Evolutionary conservation across 768 basidiomycete genomes (phyloP), one percentile per base, ranked within the genome.

Genomic region (Terana coerulea): DNA sequence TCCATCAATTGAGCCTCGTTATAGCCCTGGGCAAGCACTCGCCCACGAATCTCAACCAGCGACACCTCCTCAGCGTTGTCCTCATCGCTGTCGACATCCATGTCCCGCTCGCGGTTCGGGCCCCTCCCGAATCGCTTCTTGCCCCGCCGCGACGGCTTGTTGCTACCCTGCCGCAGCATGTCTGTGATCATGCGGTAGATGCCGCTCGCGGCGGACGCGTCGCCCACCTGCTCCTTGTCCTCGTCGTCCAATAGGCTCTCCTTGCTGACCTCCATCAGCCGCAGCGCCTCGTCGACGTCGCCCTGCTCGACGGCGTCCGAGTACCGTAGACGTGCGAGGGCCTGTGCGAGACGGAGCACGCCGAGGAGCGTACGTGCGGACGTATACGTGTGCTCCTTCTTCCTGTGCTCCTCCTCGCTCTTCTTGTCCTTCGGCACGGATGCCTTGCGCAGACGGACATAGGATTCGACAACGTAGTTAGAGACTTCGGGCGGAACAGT

Each of bases 231-330:
- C 29, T 83, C 86, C 37, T 77, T 76, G 36, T 87, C 86, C 17
- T 82, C 80, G 10, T 91, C 91, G 39, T 95, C 91, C 49, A 83
- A 76, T 59, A 99, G 72, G 62, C 86, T 91, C 63, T 91, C 88
- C 68, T 98, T 99, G 71, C 89, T 92, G 59, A 90, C 92, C 53
- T 94, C 92, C 95, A 99, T 98, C 54, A 99, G 73, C 33, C 97
- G 84, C 55, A 99, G 74, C 2, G 97, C 97, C 69, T 98, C 97
- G 63, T 98, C 94, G 11, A 99, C 94, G 64, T 99, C 97, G 33
- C 79, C 77, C 50, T 85, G 82, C 43, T 84, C 84, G 34, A 98
- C 97, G 2, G 72, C 72, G 61, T 87, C 81, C 45, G 88, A 80
- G 71, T 86, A 91, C 31, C 95, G 86, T 24, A 99, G 76, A 15